Evolutionary conservation across 2,329 filamentous ascomycete species (phyloP), one percentile per base, ranked within the genome.

Genomic region (Plenodomus tracheiphilus): DNA sequence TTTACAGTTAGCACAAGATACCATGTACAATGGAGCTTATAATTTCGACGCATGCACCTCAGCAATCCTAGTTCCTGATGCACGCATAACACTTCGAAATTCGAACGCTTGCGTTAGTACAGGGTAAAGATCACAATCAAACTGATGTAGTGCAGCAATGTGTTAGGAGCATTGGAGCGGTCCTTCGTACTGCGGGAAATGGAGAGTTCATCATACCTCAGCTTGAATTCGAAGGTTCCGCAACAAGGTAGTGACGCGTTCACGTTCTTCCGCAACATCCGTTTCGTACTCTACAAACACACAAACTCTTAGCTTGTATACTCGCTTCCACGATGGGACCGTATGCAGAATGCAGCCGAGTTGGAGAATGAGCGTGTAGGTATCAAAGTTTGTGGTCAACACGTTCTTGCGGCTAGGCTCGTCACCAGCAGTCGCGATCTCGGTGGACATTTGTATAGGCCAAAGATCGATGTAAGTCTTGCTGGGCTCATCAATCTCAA

Each of bases 361-460:
- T 61, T 95, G 90, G 3, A 95, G 77, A 50, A 95, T 94, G n/a
- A 95, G 77, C 0, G 90, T 84, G 80, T 91, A 95, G 0, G 91
- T 96, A 69, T 96, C 91, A 68, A 96, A 95, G 58, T 96, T 96
- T 0, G 89, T 94, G 0, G 91, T 95, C 46, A 93, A 71, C 5
- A 94, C 79, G 61, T 84, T 85, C 53, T 80, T 75, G 51, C 80
- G 81, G 10, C 57, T 59, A 3, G 61, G 58, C 30, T 67, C 65
- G 81, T 55, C 67, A 4, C 65, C 63, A 13, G 55, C 85, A 1
- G 86, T 78, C 0, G 84, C 82, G 28, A 94, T 82, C 61, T 93
- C 89, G 1, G 90, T 90, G 5, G 90, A 93, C 89, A 96, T 96
- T 58, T 96, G 91, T 44, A 96, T 94, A 0, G 91, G 91, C 91